Evolutionary conservation across 1,139 yeast species (phyloP).

Genomic region (Suhomyces chickasaworum): DNA sequence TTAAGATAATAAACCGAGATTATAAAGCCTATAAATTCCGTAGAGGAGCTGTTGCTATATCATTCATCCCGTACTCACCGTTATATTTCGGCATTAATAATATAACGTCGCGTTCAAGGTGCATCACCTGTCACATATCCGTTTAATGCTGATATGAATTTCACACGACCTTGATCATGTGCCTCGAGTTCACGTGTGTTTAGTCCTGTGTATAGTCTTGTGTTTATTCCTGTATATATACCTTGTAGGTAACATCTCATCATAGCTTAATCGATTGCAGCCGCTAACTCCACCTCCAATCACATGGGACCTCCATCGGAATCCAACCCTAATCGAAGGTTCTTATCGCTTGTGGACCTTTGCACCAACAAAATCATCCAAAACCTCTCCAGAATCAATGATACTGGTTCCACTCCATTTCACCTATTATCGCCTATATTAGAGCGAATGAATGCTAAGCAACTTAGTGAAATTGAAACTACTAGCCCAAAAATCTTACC

Average conservation of each 20-base stretch:
- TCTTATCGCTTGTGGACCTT: conserved; percentile 19
- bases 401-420: conserved; percentile 53
- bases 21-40: too few species aligned
- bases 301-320: conserved; percentile 2
- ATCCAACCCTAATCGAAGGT: conserved; percentile 1
- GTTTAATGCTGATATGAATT: too few species aligned
- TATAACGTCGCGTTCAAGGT: not conserved
- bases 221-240: not conserved
- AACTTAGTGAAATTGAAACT: conserved; percentile 46
- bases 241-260: not conserved
- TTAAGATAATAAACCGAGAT: too few species aligned
- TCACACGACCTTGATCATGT: not conserved
- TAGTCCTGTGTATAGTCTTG: not conserved
- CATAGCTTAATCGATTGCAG: not conserved
- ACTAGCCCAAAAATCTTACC: conserved; percentile 47
- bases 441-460: conserved; percentile 47
- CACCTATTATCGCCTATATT: conserved; percentile 48
- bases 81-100: not conserved
- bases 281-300: not conserved
- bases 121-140: too few species aligned
- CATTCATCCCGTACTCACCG: too few species aligned
- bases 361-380: conserved; percentile 23
- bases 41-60: too few species aligned
- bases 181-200: not conserved
- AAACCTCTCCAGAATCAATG: conserved; percentile 29